Base-by-base conservation (phyloP, 192 early-diverging fungal species). In the Spizellomyces sp. region DNA sequence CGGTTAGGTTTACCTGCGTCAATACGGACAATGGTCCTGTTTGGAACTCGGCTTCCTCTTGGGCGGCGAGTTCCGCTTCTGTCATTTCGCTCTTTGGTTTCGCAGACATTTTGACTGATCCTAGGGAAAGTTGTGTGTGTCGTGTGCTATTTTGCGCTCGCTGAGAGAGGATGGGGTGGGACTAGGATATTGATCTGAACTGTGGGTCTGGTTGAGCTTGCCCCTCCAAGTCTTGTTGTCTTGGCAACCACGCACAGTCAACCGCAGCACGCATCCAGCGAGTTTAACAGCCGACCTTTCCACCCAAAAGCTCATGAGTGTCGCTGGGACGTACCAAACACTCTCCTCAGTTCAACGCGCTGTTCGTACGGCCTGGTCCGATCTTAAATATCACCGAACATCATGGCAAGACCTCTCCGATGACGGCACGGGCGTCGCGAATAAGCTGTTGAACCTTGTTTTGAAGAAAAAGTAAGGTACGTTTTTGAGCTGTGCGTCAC, bases 11-110 rank as follows among this genome's bases (percentile, higher is more conserved):
- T 71, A 79, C 79, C 76, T 83, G 81, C 10, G 87, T 86, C 65
- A 99, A 84, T 21, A 99, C 92, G 5, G 98, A 99, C 50, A 99
- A 87, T 50, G 98, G 98, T 6, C 98, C 98, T 61, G 92, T 97
- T 70, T 90, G 91, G 80, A 99, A 98, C 82, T 98, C 96, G 59
- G 92, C 81, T 75, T 98, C 93, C 75, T 99, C 96, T 44, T 93
- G 84, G 64, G 87, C 87, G 66, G 80, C 80, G 66, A 99, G 88
- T 83, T 99, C 96, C 75, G 92, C 93, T 77, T 94, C 93, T 19
- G 89, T 92, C 93, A 94, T 84, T 63, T 84, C 78, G 61, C 63
- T 59, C 62, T 65, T 69, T 48, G 61, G 8, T 64, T 75, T 75
- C 8, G 65, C 43, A 56, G 71, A 27, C 71, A 73, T 73, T 22